phyloP scores from a whole-genome alignment of 2,329 filamentous ascomycete species.

The Phialocephala sp. region DNA sequence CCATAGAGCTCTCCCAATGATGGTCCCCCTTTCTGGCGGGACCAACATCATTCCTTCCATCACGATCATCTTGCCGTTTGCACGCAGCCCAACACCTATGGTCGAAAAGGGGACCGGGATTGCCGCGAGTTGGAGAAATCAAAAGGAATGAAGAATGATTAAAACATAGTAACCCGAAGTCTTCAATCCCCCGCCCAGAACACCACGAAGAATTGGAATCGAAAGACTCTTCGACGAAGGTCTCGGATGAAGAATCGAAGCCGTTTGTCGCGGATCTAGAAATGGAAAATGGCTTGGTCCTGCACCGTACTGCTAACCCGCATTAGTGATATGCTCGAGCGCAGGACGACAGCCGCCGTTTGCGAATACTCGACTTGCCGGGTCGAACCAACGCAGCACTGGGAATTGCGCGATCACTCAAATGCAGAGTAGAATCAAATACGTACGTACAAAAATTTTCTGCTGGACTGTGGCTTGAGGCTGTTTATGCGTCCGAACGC shows the following conservation, averaged over 20 bases:
- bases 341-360: slow-evolving; percentile 3
- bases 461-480: background rate
- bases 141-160: slow-evolving; percentile 23
- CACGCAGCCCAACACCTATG: slow-evolving; percentile 5
- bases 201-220: background rate
- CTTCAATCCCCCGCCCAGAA: slow-evolving; percentile 10
- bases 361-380: background rate
- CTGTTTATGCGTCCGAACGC: background rate
- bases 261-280: slow-evolving; percentile 2
- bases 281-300: slow-evolving; percentile 1
- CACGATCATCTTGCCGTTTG: slow-evolving; percentile 42
- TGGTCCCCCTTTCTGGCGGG: slow-evolving; percentile 57
- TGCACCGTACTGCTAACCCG: background rate
- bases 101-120: background rate
- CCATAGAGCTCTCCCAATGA: slow-evolving; percentile 58
- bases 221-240: background rate
- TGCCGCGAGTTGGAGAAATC: slow-evolving; percentile 4
- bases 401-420: background rate
- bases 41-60: slow-evolving; percentile 59
- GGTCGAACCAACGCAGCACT: background rate
- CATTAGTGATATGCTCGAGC: slow-evolving; percentile 5
- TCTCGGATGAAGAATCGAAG: slow-evolving; percentile 6
- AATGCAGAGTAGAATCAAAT: background rate
- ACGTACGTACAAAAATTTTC: background rate
- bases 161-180: slow-evolving; percentile 25